Conservation (phyloP, 345 rosid genomes). For the Dovyalis caffra region DNA sequence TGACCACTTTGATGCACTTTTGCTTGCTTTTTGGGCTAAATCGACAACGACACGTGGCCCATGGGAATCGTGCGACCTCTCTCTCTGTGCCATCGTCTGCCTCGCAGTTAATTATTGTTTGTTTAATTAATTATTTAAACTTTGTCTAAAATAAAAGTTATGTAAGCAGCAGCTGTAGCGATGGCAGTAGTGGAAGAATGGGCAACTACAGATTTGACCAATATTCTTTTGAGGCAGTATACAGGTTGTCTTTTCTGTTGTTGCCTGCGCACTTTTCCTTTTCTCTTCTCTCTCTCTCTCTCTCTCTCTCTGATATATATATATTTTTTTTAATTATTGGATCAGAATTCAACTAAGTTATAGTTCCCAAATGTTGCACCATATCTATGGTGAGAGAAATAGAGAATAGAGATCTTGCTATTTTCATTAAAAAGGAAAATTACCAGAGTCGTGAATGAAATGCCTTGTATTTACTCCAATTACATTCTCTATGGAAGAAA, state of each 20-base stretch:
- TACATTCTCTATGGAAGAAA: not conserved
- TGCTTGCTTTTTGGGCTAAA: not conserved
- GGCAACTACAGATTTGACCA: not conserved
- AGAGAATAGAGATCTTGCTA: not conserved
- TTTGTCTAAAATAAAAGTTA: not conserved
- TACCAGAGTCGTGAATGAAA: not conserved
- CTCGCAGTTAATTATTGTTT: not conserved
- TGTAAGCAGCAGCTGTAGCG: not conserved
- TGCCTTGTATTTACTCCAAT: not conserved
- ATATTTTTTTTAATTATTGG: not conserved
- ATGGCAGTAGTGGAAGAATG: not conserved
- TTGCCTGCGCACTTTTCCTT: not conserved
- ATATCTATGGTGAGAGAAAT: too few species aligned
- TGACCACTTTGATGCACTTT: not conserved
- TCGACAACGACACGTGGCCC: not conserved
- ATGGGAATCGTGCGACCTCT: not conserved
- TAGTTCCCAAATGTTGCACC: not conserved
- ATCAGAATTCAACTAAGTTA: not conserved
- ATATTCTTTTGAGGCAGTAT: not conserved
- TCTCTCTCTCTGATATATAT: too few species aligned
- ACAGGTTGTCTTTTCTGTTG: not conserved
- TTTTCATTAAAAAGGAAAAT: not conserved
- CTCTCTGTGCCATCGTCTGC: not conserved
- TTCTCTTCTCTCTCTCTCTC: too few species aligned
- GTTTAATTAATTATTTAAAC: not conserved